Evolutionary conservation across 768 basidiomycete genomes (phyloP), one percentile per base, ranked within the genome.

Genomic region (Glaciozyma martinii): DNA sequence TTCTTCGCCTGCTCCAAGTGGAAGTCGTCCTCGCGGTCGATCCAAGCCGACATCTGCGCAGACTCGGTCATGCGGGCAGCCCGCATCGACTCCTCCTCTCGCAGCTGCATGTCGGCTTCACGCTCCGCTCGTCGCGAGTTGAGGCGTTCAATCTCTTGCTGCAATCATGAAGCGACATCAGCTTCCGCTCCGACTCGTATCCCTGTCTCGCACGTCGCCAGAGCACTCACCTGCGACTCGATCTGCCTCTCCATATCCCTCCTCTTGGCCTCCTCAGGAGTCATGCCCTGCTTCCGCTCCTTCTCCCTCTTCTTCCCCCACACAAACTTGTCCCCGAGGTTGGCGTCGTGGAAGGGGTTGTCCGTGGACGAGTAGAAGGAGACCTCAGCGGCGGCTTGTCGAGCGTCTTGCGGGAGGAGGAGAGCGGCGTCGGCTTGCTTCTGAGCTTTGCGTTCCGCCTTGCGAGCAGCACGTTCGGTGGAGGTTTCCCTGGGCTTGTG

Each of bases 301-400:
- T 91, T 90, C 76, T 99, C 95, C 32, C 85, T 83, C 80, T 99
- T 99, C 81, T 99, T 99, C 79, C 92, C 89, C 95, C 95, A 99
- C 63, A 88, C 85, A 77, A 99, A 99, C 76, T 93, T 90, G 75
- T 97, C 90, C 27, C 86, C 87, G 40, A 98, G 86, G 76, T 98
- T 97, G 67, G 90, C 86, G 72, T 98, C 95, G 78, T 95, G 90
- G 80, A 98, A 99, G 0, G 95, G 95, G 74, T 98, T 99, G 80
- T 98, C 93, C 18, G 86, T 85, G 55, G 92, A 89, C 71, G 90
- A 92, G 80, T 98, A 98, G 70, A 95, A 87, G 70, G 91, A 93
- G 50, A 98, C 82, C 77, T 98, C 94, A 16, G 78, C 79, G 15
- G 90, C 91, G 21, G 95, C 86, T 71, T 88, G 86, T 32, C 93